phyloP scores from a whole-genome alignment of 2,329 filamentous ascomycete genomes.

The Verticillium alfalfae region DNA sequence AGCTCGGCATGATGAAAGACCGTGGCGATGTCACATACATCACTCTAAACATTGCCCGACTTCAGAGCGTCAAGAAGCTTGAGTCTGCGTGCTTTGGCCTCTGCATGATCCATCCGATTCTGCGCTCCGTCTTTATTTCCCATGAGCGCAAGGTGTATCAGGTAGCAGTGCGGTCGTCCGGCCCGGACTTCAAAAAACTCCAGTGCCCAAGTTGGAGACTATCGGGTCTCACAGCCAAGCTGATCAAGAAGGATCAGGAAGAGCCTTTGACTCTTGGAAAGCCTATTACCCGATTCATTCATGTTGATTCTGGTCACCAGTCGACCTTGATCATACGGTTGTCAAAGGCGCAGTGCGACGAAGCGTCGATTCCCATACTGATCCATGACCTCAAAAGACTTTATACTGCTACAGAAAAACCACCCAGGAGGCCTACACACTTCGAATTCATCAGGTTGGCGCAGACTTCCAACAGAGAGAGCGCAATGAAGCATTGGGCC shows the following conservation, averaged over 20 bases:
- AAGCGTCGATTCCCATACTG: constrained; percentile 36
- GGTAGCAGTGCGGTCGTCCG: constrained; percentile 36
- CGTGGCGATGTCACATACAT: constrained; percentile 42
- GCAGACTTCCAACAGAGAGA: constrained; percentile 25
- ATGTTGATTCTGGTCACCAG: constrained; percentile 41
- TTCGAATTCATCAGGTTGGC: constrained; percentile 41
- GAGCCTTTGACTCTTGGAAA: constrained; percentile 31
- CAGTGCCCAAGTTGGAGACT: constrained; percentile 34
- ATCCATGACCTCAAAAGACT: constrained; percentile 42
- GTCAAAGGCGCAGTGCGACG: constrained; percentile 44
- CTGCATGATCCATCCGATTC: constrained; percentile 38
- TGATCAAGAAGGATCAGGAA: constrained; percentile 36
- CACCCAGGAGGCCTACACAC: constrained; percentile 33
- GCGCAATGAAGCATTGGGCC: constrained; percentile 39
- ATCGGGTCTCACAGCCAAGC: constrained; percentile 28
- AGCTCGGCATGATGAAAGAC: constrained; percentile 37
- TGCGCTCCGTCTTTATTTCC: constrained; percentile 48
- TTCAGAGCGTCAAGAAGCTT: constrained; percentile 33
- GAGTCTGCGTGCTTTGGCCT: constrained; percentile 41
- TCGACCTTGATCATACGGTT: constrained; percentile 42
- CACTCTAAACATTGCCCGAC: constrained; percentile 39
- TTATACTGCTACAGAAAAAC: constrained; percentile 29
- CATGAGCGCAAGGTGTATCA: constrained; percentile 43
- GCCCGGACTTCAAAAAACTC: constrained; percentile 36
- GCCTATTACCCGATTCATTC: constrained; percentile 44